A percentile compares a stretch with the other conserved stretches of the same genome.
phyloP scores from a whole-genome alignment of 1,284 basidiomycete genomes.

The Trametes hirsuta region DNA sequence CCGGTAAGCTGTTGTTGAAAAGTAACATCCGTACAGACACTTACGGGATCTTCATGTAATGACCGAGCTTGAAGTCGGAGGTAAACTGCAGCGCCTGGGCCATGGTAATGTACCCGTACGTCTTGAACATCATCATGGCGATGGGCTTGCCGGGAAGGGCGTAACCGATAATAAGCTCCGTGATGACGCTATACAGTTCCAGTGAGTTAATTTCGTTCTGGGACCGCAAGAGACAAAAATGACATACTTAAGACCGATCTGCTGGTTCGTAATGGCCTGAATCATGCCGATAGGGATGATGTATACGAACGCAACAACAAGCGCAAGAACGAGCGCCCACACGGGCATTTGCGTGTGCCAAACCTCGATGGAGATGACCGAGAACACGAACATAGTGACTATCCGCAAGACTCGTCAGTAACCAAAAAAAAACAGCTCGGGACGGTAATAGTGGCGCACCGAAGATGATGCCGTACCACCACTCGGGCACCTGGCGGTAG shows the following conservation, averaged over 20 bases:
- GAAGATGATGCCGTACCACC: conserved; percentile 58
- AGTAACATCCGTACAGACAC: neutral
- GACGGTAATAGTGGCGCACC: conserved; percentile 47
- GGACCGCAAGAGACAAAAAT: neutral
- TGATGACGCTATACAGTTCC: conserved; percentile 40
- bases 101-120: conserved; percentile 50
- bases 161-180: conserved; percentile 55
- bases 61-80: conserved; percentile 72
- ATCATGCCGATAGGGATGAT: conserved; percentile 58
- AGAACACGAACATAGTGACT: conserved; percentile 59
- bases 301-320: conserved; percentile 47
- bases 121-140: conserved; percentile 63
- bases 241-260: conserved; percentile 47
- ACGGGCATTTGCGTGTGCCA: conserved; percentile 71
- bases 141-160: conserved; percentile 50
- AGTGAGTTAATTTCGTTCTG: neutral
- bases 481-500: conserved; percentile 65
- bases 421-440: neutral
- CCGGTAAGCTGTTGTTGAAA: neutral
- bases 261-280: conserved; percentile 57
- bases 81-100: conserved; percentile 51
- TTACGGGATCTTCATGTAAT: conserved; percentile 71
- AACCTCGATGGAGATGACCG: conserved; percentile 69
- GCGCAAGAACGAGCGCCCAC: conserved; percentile 55
- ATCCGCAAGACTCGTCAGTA: neutral